Evolutionary conservation across 768 basidiomycete species (phyloP).

Genomic region (Sarcodon sp.): DNA sequence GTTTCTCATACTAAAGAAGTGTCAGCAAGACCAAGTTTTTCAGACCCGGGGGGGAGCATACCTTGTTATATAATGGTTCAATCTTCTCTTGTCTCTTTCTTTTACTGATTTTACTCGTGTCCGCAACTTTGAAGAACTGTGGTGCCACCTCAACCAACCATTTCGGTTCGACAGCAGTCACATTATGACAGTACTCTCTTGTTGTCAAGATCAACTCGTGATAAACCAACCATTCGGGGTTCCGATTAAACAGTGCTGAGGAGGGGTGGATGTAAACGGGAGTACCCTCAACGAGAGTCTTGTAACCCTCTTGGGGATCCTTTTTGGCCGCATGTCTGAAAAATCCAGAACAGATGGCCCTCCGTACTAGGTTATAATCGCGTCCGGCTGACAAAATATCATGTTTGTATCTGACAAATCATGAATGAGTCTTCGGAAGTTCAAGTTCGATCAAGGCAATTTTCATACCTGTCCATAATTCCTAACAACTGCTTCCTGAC

Average conservation of each 20-base stretch:
- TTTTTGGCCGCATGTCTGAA: conserved; percentile 99
- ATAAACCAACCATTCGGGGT: conserved; percentile 93
- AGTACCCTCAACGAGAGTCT: conserved; percentile 94
- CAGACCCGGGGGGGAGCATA: conserved; percentile 8
- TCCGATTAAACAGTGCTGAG: conserved; percentile 91
- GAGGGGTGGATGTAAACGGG: conserved; percentile 98
- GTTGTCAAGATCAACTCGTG: conserved; percentile 95
- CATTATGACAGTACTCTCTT: conserved; percentile 88
- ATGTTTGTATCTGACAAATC: conserved; percentile 71
- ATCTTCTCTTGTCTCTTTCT: conserved; percentile 95
- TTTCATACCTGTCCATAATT: conserved; percentile 94
- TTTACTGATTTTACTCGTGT: conserved; percentile 95
- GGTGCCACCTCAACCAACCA: conserved; percentile 98
- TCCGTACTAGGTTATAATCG: conserved; percentile 87
- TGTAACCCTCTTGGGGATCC: conserved; percentile 96
- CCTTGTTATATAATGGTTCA: conserved; percentile 88
- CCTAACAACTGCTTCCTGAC: conserved; percentile 94
- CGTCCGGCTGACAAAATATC: conserved; percentile 87
- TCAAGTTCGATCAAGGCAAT: background rate
- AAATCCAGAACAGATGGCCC: conserved; percentile 94
- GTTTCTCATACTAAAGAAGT: conserved; percentile 57
- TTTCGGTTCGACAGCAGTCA: conserved; percentile 93
- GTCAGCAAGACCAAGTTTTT: conserved; percentile 1
- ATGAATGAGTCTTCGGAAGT: conserved; percentile 5
- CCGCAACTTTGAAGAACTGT: conserved; percentile 97